These are phyloP conservation scores for Annona cherimola DNA, from an alignment of 164 flowering plant genomes.

Conservation along the genomic window DNA sequence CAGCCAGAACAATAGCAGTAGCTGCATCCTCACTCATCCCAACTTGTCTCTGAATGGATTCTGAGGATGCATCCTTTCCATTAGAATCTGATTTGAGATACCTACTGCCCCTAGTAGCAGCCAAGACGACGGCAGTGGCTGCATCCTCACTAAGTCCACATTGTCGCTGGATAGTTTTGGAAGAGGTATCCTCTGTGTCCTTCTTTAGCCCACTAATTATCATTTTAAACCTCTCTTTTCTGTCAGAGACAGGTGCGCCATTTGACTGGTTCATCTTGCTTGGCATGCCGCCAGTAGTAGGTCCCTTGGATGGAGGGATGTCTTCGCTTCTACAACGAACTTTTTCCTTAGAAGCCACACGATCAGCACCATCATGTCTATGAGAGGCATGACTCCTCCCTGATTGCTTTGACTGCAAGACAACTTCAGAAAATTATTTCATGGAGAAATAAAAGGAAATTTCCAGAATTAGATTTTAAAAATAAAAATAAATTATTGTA, in stretches of 20 bases:
- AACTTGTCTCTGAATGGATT: conserved; percentile 29
- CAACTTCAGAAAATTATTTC: neutral
- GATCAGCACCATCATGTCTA: conserved; percentile 32
- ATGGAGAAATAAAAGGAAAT: neutral
- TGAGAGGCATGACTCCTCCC: conserved; percentile 32
- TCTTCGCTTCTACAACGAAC: conserved; percentile 28
- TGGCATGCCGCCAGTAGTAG: conserved; percentile 14
- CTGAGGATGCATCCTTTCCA: conserved; percentile 35
- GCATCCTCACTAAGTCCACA: conserved; percentile 53
- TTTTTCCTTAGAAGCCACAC: conserved; percentile 30
- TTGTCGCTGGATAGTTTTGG: conserved; percentile 38
- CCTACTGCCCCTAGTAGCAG: conserved; percentile 74
- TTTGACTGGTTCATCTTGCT: conserved; percentile 18
- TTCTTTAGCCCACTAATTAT: conserved; percentile 70
- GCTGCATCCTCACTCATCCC: conserved; percentile 61
- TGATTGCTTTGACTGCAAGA: conserved; percentile 48
- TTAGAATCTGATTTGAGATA: conserved; percentile 34
- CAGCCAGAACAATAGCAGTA: conserved; percentile 93
- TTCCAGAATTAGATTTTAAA: neutral
- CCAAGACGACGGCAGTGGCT: conserved; percentile 89
- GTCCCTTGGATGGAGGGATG: conserved; percentile 19
- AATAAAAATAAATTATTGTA: neutral
- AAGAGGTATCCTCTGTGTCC: conserved; percentile 28
- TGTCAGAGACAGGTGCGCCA: conserved; percentile 49
- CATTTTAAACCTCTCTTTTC: conserved; percentile 92